phyloP scores from a whole-genome alignment of 108 stramenopile species.

The Cyclotella cryptica region DNA sequence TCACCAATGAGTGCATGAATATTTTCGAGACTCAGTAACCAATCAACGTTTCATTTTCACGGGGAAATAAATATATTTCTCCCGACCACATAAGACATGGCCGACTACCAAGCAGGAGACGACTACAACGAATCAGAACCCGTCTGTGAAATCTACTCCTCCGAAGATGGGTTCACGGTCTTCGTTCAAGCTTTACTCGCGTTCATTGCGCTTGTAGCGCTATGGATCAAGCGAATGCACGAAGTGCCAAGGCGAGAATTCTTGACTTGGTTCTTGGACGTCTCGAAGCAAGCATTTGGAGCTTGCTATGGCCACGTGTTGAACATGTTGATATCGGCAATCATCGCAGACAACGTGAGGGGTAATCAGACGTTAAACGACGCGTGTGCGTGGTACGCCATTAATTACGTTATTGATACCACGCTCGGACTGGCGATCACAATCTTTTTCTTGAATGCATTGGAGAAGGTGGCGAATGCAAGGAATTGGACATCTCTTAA shows the following conservation, averaged over 20 bases:
- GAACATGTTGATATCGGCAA: slow-evolving; percentile 90
- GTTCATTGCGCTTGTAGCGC: slow-evolving; percentile 69
- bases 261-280: slow-evolving; percentile 88
- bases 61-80: not conserved
- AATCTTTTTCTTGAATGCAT: slow-evolving; percentile 68
- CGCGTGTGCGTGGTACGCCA: slow-evolving; percentile 94
- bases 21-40: too few relatives aligned
- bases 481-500: slow-evolving; percentile 78
- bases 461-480: slow-evolving; percentile 71
- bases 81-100: not conserved
- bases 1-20: too few relatives aligned
- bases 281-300: slow-evolving; percentile 86
- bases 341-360: slow-evolving; percentile 67
- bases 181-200: slow-evolving; percentile 86
- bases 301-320: slow-evolving; percentile 91
- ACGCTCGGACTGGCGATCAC: slow-evolving; percentile 83
- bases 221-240: slow-evolving; percentile 82
- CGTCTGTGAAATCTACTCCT: slow-evolving; percentile 83
- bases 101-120: slow-evolving; percentile 14
- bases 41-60: not conserved
- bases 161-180: slow-evolving; percentile 81
- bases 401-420: slow-evolving; percentile 88
- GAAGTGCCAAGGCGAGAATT: slow-evolving; percentile 82
- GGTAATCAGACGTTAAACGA: slow-evolving; percentile 72
- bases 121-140: slow-evolving; percentile 33